Evolutionary conservation across 2,329 filamentous ascomycete species (phyloP), one percentile per base, ranked within the genome.

Genomic region (Scytalidium sp.): DNA sequence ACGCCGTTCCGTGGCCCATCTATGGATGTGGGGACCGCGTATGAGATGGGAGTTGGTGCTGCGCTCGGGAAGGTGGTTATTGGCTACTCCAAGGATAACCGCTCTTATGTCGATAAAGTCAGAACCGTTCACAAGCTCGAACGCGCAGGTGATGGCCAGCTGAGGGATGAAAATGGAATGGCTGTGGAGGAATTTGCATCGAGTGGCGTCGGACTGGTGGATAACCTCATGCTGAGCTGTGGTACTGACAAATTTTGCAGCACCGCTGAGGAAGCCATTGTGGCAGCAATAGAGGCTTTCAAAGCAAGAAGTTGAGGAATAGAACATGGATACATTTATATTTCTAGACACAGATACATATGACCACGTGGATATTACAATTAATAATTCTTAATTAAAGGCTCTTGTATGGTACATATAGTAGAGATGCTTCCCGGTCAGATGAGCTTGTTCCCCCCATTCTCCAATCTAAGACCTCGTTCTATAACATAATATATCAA

Each of bases 181-280:
- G 46, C 51, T n/a, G 72, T 78, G 3, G 71, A 74, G 50, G 69
- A 72, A 47, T 67, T 78, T 25, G 70, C 74, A 54, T 69, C 71
- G 11, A 71, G 74, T 53, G 71, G 70, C 4, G 70, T 71, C 11
- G 70, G 55, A 2, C 69, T 41, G 44, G 51, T 50, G 43, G 69
- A 66, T 49, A 60, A 60, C 45, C 43, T 60, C 44, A 60, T 60
- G 58, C 52, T 60, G 32, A 39, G 48, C 20, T 58, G 56, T 50
- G 57, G 55, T 7, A 41, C 57, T 22, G 52, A 58, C 25, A 50
- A 41, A 23, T 23, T 59, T n/a, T 59, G 55, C 46, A n/a, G 10
- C 11, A 50, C 51, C 3, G 56, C 55, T 17, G 56, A 60, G 32
- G 58, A 60, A 43, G 58, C 51, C 7, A 40, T 60, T n/a, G 21